phyloP scores from a whole-genome alignment of 306 rosid species.

The Arachis stenosperma region DNA sequence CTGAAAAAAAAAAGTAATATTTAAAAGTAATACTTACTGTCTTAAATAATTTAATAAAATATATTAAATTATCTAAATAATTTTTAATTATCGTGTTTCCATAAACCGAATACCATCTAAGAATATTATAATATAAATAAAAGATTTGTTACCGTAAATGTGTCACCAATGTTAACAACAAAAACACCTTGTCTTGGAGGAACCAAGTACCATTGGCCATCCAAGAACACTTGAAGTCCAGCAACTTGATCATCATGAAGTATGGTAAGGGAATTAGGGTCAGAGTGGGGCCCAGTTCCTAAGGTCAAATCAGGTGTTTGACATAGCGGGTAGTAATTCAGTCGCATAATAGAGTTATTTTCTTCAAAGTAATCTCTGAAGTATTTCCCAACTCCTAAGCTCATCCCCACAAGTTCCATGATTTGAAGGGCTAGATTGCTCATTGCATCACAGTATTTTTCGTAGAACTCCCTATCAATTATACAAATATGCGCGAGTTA shows the following conservation, averaged over 20 bases:
- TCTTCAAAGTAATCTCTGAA: conserved; percentile 62
- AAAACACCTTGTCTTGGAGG: conserved; percentile 64
- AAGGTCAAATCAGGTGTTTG: conserved; percentile 70
- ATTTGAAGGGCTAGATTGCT: conserved; percentile 57
- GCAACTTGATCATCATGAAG: conserved; percentile 84
- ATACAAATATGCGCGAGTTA: neutral
- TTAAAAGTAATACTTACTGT: neutral
- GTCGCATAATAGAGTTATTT: conserved; percentile 71
- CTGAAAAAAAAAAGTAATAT: conserved; percentile 43
- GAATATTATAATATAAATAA: conserved; percentile 26
- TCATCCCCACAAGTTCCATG: conserved; percentile 81
- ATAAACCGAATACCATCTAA: neutral
- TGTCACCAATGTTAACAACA: conserved; percentile 86
- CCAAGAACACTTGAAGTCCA: conserved; percentile 73
- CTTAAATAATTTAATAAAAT: neutral
- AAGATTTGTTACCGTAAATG: conserved; percentile 63
- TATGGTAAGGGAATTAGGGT: conserved; percentile 80
- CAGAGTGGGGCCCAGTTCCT: conserved; percentile 91
- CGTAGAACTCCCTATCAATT: conserved; percentile 52
- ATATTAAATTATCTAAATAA: too few relatives aligned
- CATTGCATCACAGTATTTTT: conserved; percentile 74
- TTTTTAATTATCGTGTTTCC: neutral
- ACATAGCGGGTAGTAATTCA: conserved; percentile 82
- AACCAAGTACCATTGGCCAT: conserved; percentile 61
- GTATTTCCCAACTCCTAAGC: conserved; percentile 67